Evolutionary conservation across 2,329 filamentous ascomycete genomes (phyloP).

Genomic region (Talaromyces piceae): DNA sequence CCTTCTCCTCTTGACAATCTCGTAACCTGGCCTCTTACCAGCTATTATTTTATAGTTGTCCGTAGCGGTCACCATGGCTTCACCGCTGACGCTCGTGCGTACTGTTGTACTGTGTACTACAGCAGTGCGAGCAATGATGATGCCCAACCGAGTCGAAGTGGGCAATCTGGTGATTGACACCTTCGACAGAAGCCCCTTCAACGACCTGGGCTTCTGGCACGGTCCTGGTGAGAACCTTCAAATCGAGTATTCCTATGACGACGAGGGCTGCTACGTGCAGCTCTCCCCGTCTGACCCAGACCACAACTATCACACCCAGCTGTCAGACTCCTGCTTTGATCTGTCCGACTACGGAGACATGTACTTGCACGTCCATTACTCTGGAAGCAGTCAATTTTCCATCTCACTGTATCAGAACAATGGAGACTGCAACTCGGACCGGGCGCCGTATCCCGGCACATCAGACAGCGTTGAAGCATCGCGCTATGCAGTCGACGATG

Average conservation of each 20-base stretch:
- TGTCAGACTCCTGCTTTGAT: slow-evolving; percentile 50
- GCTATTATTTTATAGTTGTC: neutral
- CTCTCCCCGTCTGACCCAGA: slow-evolving; percentile 55
- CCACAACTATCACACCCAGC: slow-evolving; percentile 54
- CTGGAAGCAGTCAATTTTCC: slow-evolving; percentile 56
- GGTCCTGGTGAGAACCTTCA: slow-evolving; percentile 55
- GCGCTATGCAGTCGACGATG: slow-evolving; percentile 47
- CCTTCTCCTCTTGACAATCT: neutral
- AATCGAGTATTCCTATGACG: slow-evolving; percentile 26
- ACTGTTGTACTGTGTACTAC: neutral
- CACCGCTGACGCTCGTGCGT: neutral
- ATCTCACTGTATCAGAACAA: slow-evolving; percentile 63
- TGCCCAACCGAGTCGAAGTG: neutral
- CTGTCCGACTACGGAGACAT: slow-evolving; percentile 47
- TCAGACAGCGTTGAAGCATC: slow-evolving; percentile 60
- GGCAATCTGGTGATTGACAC: slow-evolving; percentile 49
- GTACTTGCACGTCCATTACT: slow-evolving; percentile 59
- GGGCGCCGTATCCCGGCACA: slow-evolving; percentile 57
- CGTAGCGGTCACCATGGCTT: neutral
- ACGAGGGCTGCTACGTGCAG: slow-evolving; percentile 44
- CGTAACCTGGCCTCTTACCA: neutral
- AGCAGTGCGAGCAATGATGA: neutral
- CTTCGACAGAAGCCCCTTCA: slow-evolving; percentile 47
- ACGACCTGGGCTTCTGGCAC: slow-evolving; percentile 59
- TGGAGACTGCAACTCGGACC: slow-evolving; percentile 46